phyloP scores from a whole-genome alignment of 2,329 filamentous ascomycete genomes.

The Onygenales sp. region DNA sequence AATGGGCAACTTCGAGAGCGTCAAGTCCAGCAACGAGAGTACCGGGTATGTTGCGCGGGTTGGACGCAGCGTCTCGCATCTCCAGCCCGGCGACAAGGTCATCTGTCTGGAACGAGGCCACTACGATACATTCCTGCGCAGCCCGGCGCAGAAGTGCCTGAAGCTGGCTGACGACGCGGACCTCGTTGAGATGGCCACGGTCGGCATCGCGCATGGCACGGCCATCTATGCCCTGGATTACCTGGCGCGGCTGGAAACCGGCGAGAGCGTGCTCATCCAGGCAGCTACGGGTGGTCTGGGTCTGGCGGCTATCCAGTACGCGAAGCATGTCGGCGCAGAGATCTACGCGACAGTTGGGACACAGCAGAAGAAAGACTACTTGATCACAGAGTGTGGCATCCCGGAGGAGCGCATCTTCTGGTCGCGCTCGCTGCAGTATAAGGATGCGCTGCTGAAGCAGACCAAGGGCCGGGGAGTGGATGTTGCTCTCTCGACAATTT shows the following conservation, averaged over 20 bases:
- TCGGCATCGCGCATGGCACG: constrained; percentile 6
- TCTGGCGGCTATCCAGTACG: constrained; percentile 17
- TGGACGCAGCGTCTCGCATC: neutral
- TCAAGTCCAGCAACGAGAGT: neutral
- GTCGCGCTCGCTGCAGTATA: constrained; percentile 14
- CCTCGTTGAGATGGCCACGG: neutral
- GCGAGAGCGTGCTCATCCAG: constrained; percentile 16
- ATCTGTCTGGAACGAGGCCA: neutral
- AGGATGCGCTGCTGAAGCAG: constrained; percentile 7
- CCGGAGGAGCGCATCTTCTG: constrained; percentile 21
- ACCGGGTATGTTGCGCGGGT: neutral
- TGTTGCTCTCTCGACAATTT: constrained; percentile 14
- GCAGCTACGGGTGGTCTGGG: constrained; percentile 14
- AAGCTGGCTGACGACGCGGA: neutral
- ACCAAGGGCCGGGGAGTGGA: constrained; percentile 23
- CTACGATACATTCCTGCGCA: neutral
- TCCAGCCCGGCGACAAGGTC: neutral
- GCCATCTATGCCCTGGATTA: constrained; percentile 19
- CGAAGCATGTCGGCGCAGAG: constrained; percentile 11
- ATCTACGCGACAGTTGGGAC: constrained; percentile 13
- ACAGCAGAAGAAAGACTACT: constrained; percentile 8
- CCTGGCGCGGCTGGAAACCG: constrained; percentile 12
- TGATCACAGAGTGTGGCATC: constrained; percentile 13
- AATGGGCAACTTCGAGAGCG: neutral
- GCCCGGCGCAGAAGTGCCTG: neutral